Base-by-base conservation (phyloP, 2,329 filamentous ascomycete species). In the Aspergillus clavatus region DNA sequence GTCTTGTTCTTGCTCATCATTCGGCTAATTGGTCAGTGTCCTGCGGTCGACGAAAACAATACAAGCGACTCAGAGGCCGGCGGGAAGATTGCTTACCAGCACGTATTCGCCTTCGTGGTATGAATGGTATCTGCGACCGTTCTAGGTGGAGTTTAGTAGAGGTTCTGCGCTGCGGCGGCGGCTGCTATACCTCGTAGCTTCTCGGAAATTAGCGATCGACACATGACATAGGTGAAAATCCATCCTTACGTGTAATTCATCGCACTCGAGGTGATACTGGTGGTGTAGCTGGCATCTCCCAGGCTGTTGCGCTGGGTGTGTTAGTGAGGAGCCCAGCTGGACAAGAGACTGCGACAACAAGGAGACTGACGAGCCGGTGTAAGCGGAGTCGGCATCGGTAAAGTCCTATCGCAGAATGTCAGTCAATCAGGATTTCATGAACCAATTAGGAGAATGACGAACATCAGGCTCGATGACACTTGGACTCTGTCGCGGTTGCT, bases 1-100 rank as follows among this genome's bases (percentile, higher is more conserved):
- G 45, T 65, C 61, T 50, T 65, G 61, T 50, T 66, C 63, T 55
- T 52, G 55, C 40, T 66, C 62, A 38, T 66, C 63, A 42, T 66
- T 66, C 31, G 62, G 62, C 55, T 59, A 39, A 11, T 22, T 12
- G 11, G 19, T 24, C 7, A 43, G 22, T 42, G 38, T 38, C 12
- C 3, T 27, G 11, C 8, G n/a, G n/a, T n/a, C 21, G n/a, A 24
- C 37, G 14, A 14, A 37, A 7, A 14, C 3, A 10, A 12, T 31
- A 23, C 29, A 16, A 16, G 27, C 8, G 11, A 6, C 8, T 23
- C 35, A 14, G 23, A 38, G n/a, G n/a, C n/a, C n/a, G n/a, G n/a
- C n/a, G n/a, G n/a, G n/a, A 26, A 14, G 19, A 21, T 21, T 10
- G 43, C 51, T 19, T 53, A 62, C 60, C 45, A 62, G 41, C 21